These are phyloP conservation scores for Trichosporon ovoides DNA, from an alignment of 1,284 basidiomycete species.

Conservation along the genomic window DNA sequence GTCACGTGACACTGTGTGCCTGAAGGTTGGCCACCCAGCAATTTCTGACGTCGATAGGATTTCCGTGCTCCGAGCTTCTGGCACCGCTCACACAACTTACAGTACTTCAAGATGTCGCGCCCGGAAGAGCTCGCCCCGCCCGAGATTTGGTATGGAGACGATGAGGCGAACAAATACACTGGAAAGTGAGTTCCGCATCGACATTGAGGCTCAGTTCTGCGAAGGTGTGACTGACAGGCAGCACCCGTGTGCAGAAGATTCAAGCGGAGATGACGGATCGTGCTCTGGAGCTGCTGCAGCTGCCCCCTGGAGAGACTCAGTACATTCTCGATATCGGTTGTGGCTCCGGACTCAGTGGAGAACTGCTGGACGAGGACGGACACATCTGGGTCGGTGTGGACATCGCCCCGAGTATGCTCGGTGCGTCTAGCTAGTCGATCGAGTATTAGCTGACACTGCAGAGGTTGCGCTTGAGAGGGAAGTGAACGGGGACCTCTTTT, in stretches of 20 bases:
- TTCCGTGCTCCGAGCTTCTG: background rate
- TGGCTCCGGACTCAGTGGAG: conserved; percentile 95
- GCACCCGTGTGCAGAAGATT: conserved; percentile 85
- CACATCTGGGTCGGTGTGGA: conserved; percentile 94
- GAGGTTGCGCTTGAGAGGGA: conserved; percentile 91
- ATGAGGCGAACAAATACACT: conserved; percentile 93
- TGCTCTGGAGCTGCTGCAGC: conserved; percentile 81
- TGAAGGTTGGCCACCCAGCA: conserved; percentile 3
- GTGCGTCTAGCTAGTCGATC: conserved; percentile 51
- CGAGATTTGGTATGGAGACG: conserved; percentile 96
- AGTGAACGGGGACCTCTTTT: conserved; percentile 85
- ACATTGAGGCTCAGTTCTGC: background rate
- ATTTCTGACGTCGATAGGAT: conserved; percentile 3
- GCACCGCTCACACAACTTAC: background rate
- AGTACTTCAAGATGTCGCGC: conserved; percentile 68
- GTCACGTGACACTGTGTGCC: background rate
- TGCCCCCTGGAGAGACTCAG: conserved; percentile 67
- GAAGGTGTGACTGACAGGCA: conserved; percentile 12
- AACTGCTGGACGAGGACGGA: conserved; percentile 86
- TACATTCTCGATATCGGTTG: conserved; percentile 95
- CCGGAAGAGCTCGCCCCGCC: conserved; percentile 95
- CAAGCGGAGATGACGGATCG: conserved; percentile 98
- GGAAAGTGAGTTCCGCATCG: conserved; percentile 63
- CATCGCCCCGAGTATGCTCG: conserved; percentile 93
- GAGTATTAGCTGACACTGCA: conserved; percentile 40